A percentile compares a stretch with the other conserved stretches of the same genome.
phyloP scores from a whole-genome alignment of 306 rosid species.

The Canavalia gladiata region DNA sequence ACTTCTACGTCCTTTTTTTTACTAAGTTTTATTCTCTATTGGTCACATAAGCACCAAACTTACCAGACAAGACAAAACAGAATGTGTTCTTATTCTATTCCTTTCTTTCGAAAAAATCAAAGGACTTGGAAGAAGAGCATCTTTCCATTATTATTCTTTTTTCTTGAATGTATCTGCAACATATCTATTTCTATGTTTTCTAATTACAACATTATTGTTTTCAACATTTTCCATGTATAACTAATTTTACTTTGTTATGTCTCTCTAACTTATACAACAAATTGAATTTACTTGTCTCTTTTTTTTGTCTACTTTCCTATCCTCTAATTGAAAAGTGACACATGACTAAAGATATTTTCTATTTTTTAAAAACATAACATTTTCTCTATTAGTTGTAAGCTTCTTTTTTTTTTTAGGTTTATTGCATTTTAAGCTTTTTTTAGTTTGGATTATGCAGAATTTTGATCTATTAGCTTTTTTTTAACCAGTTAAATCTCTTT shows the following conservation, averaged over 20 bases:
- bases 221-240: background rate
- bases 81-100: constrained; percentile 54
- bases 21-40: constrained; percentile 45
- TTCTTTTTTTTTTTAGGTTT: background rate
- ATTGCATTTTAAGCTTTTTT: too few relatives aligned
- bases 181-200: constrained; percentile 23
- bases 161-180: constrained; percentile 37
- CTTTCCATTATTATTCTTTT: constrained; percentile 37
- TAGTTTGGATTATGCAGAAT: too few relatives aligned
- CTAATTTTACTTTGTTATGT: constrained; percentile 15
- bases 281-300: too few relatives aligned
- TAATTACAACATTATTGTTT: constrained; percentile 3
- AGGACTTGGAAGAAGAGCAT: constrained; percentile 45
- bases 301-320: background rate
- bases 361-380: background rate
- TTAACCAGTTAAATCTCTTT: too few relatives aligned
- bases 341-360: too few relatives aligned
- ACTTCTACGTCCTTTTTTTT: constrained; percentile 42
- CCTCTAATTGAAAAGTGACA: background rate
- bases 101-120: constrained; percentile 39
- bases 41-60: constrained; percentile 51
- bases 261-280: background rate
- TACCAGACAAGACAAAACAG: constrained; percentile 48
- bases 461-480: too few relatives aligned
- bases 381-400: background rate